These are phyloP conservation scores for barrel medic (Medicago truncatula) DNA, from an alignment of 306 rosid genomes.

Conservation along the genomic window DNA sequence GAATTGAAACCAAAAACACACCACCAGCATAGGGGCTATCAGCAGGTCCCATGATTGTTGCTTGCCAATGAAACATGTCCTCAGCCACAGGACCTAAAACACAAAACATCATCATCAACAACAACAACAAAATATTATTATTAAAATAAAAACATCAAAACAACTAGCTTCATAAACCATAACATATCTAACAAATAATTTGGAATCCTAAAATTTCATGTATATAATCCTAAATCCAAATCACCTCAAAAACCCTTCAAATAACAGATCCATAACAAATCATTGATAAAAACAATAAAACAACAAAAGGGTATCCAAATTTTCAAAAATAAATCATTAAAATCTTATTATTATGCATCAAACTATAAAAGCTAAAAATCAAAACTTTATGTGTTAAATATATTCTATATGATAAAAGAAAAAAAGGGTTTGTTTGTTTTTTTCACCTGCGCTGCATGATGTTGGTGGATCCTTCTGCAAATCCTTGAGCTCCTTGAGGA, in stretches of 20 bases:
- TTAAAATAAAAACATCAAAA: background rate
- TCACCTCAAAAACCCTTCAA: background rate
- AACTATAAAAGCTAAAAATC: too few species aligned
- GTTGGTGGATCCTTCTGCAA: conserved; percentile 92
- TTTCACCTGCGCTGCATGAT: conserved; percentile 88
- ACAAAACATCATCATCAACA: conserved; percentile 8
- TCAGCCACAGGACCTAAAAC: conserved; percentile 84
- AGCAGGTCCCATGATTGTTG: conserved; percentile 87
- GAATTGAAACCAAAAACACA: conserved; percentile 80
- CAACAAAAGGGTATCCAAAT: background rate
- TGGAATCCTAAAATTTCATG: background rate
- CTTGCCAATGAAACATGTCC: conserved; percentile 98
- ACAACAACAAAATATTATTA: too few species aligned
- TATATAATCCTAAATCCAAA: background rate
- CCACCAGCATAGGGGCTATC: conserved; percentile 91
- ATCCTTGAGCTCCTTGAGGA: conserved; percentile 88
- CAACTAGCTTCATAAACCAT: background rate
- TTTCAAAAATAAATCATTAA: too few species aligned
- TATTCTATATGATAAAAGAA: background rate
- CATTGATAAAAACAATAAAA: conserved; percentile 2
- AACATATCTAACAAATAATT: background rate
- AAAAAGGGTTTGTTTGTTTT: background rate
- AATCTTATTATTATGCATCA: too few species aligned
- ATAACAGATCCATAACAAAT: conserved; percentile 14
- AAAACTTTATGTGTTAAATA: too few species aligned